These are phyloP conservation scores for Maudiozyma serrabonitensis DNA, from an alignment of 805 yeast genomes.

Conservation along the genomic window DNA sequence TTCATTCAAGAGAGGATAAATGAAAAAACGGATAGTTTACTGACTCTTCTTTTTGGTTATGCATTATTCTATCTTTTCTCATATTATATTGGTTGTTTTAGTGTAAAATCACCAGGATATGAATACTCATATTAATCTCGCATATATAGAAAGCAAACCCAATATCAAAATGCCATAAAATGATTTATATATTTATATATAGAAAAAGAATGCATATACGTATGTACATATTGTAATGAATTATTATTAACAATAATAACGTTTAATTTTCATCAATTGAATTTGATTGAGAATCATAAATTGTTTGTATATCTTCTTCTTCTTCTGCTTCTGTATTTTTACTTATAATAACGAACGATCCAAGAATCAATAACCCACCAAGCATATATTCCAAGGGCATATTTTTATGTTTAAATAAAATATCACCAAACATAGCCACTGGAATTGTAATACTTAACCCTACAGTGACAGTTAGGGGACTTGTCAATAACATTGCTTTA, in stretches of 20 bases:
- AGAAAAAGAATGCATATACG: background rate
- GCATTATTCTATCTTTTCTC: constrained; percentile 14
- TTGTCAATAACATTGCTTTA: constrained; percentile 82
- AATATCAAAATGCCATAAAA: background rate
- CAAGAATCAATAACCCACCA: constrained; percentile 74
- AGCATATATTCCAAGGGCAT: constrained; percentile 55
- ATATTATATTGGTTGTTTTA: constrained; percentile 20
- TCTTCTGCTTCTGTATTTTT: constrained; percentile 61
- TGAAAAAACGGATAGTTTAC: constrained; percentile 15
- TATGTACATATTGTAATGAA: no score
- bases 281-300: background rate
- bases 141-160: background rate
- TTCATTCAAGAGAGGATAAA: background rate
- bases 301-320: constrained; percentile 1
- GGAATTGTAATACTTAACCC: constrained; percentile 93
- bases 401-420: constrained; percentile 54
- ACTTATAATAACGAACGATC: constrained; percentile 78
- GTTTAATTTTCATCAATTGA: background rate
- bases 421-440: constrained; percentile 85
- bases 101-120: constrained; percentile 24
- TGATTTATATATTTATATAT: background rate
- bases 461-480: constrained; percentile 91
- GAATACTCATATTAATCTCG: constrained; percentile 10
- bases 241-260: no score
- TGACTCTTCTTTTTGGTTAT: constrained; percentile 8